phyloP scores from a whole-genome alignment of 768 basidiomycete species.

The Pulveroboletus frians region DNA sequence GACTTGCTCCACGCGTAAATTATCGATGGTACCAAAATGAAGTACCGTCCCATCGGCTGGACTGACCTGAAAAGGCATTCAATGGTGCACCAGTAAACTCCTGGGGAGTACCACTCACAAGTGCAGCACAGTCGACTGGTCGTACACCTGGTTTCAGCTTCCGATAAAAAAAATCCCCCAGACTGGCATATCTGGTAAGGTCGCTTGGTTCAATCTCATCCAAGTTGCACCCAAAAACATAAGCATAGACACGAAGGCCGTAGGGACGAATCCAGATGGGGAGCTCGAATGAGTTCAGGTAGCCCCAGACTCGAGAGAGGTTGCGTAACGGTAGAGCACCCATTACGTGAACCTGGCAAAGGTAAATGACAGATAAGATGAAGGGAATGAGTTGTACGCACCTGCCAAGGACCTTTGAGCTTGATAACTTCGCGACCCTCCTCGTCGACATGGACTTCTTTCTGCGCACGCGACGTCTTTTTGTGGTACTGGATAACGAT shows the following conservation, averaged over 20 bases:
- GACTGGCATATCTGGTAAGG: slow-evolving; percentile 69
- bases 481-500: slow-evolving; percentile 73
- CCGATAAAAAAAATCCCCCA: slow-evolving; percentile 97
- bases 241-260: slow-evolving; percentile 81
- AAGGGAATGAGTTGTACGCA: slow-evolving; percentile 30
- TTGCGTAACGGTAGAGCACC: slow-evolving; percentile 92
- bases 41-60: slow-evolving; percentile 92
- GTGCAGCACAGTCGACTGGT: slow-evolving; percentile 68
- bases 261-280: slow-evolving; percentile 94
- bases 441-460: slow-evolving; percentile 74
- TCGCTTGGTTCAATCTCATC: slow-evolving; percentile 82
- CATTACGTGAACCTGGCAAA: slow-evolving; percentile 81
- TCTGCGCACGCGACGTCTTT: slow-evolving; percentile 42
- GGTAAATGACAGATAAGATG: background rate
- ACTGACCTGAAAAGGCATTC: slow-evolving; percentile 54
- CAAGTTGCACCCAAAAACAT: slow-evolving; percentile 90
- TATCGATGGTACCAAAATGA: slow-evolving; percentile 83
- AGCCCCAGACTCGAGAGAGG: slow-evolving; percentile 96
- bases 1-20: slow-evolving; percentile 85
- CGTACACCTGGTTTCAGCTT: slow-evolving; percentile 75
- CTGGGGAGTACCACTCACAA: slow-evolving; percentile 43
- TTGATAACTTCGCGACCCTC: slow-evolving; percentile 77
- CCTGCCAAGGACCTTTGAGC: slow-evolving; percentile 92
- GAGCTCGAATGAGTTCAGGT: slow-evolving; percentile 86
- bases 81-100: background rate